A percentile compares a stretch with the other conserved stretches of the same genome.
phyloP scores from a whole-genome alignment of 2,329 filamentous ascomycete species.

The Penicillium brevicompactum region DNA sequence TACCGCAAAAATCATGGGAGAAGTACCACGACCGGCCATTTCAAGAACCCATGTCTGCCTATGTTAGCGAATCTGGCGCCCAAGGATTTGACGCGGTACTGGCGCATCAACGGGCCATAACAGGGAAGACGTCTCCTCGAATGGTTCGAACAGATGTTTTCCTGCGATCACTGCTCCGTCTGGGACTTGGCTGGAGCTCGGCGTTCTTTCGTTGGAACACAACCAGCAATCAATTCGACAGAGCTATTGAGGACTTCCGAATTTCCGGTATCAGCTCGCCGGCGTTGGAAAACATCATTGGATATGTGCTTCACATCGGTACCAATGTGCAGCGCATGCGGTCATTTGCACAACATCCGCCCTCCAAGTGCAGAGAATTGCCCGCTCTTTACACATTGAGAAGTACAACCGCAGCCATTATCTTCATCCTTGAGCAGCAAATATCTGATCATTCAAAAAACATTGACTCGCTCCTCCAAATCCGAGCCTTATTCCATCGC shows the following conservation, averaged over 20 bases:
- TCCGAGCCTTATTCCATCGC: slow-evolving; percentile 41
- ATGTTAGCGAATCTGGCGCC: slow-evolving; percentile 47
- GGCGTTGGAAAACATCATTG: slow-evolving; percentile 38
- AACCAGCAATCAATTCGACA: slow-evolving; percentile 38
- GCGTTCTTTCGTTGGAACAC: slow-evolving; percentile 46
- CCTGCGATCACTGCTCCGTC: slow-evolving; percentile 41
- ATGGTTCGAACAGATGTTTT: slow-evolving; percentile 42
- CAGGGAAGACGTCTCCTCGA: slow-evolving; percentile 26
- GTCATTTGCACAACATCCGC: slow-evolving; percentile 35
- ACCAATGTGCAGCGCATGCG: slow-evolving; percentile 40
- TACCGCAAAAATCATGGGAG: slow-evolving; percentile 45
- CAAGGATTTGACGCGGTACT: slow-evolving; percentile 44
- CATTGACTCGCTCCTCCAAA: slow-evolving; percentile 38
- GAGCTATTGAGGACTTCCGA: slow-evolving; percentile 46
- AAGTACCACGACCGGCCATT: slow-evolving; percentile 36
- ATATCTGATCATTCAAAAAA: slow-evolving; percentile 28
- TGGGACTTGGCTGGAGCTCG: slow-evolving; percentile 49
- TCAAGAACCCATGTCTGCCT: slow-evolving; percentile 38
- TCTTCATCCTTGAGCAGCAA: slow-evolving; percentile 41
- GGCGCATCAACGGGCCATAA: slow-evolving; percentile 26
- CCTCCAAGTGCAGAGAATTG: slow-evolving; percentile 28
- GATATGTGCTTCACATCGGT: slow-evolving; percentile 38
- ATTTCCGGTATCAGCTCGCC: slow-evolving; percentile 55
- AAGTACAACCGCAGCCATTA: slow-evolving; percentile 35
- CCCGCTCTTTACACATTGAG: slow-evolving; percentile 40